Base-by-base conservation (phyloP, 768 basidiomycete genomes). In the Roridomyces roridus region DNA sequence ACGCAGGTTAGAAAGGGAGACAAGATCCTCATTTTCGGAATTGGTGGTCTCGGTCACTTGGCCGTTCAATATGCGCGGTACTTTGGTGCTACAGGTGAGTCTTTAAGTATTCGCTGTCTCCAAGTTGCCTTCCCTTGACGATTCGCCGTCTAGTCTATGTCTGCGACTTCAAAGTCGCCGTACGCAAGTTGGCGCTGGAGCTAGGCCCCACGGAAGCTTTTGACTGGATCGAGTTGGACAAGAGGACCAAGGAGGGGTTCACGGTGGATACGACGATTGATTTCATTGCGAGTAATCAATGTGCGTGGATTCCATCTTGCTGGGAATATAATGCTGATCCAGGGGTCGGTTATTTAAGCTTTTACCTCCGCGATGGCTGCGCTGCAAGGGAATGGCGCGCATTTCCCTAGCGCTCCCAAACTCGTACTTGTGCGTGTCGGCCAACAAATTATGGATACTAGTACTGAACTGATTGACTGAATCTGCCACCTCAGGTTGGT, bases 241-340 rank as follows among this genome's bases (percentile, higher is more conserved):
- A 48, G 14, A 50, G 23, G 37, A 59, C 53, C 3, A 21, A 46
- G 5, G 47, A 29, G 0, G 56, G 51, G 9, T 59, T 69, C 47
- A 55, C 60, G 1, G 66, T 67, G 2, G 60, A 69, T 51, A 56
- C 59, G 3, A 64, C 64, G 9, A 60, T 69, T n/a, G 66, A 69
- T 44, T 69, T 67, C 46, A 56, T 66, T 6, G 55, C 53, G 3
- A 63, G 49, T 29, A 35, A 20, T 21, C 65, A 66, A 28, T 63
- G 68, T n/a, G n/a, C n/a, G n/a, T n/a, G 7, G 14, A 6, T 14
- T 9, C 44, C 5, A n/a, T n/a, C n/a, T n/a, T n/a, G n/a, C n/a
- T n/a, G n/a, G n/a, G n/a, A n/a, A n/a, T 14, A 4, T 3, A 46
- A 36, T 5, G 25, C 4, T 24, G 20, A 7, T 14, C 9, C 11